phyloP scores from a whole-genome alignment of 2,329 filamentous ascomycete genomes.

The Penicillium sp. region DNA sequence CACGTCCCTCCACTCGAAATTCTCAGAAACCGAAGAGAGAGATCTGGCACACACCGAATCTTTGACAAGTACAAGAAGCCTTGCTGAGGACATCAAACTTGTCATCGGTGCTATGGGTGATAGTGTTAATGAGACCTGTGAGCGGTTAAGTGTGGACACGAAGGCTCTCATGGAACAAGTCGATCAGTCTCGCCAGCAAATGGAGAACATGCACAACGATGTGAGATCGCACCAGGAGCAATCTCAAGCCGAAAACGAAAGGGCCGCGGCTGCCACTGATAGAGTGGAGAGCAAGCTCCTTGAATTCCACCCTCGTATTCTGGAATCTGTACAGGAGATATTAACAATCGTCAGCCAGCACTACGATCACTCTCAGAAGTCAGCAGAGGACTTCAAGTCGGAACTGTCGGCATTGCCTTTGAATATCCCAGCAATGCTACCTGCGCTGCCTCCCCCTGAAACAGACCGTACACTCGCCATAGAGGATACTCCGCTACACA shows the following conservation, averaged over 20 bases:
- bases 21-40: constrained; percentile 70
- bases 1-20: constrained; percentile 68
- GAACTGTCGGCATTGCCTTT: constrained; percentile 52
- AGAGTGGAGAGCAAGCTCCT: constrained; percentile 74
- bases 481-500: constrained; percentile 63
- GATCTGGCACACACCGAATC: constrained; percentile 72
- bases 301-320: constrained; percentile 84
- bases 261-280: constrained; percentile 70
- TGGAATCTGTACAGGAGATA: constrained; percentile 84
- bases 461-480: constrained; percentile 28
- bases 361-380: constrained; percentile 79
- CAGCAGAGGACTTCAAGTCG: constrained; percentile 61
- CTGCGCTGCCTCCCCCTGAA: constrained; percentile 47
- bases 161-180: constrained; percentile 82
- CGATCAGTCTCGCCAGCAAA: constrained; percentile 71
- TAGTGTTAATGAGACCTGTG: constrained; percentile 75
- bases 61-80: constrained; percentile 70
- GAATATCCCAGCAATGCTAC: constrained; percentile 58
- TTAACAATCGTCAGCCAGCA: constrained; percentile 78
- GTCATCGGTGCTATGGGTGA: constrained; percentile 82
- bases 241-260: constrained; percentile 77
- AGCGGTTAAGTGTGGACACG: constrained; percentile 84
- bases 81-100: constrained; percentile 83
- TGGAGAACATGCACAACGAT: constrained; percentile 71
- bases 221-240: constrained; percentile 76